Conservation (phyloP, 2,329 filamentous ascomycete genomes). For the Venturia asperata region DNA sequence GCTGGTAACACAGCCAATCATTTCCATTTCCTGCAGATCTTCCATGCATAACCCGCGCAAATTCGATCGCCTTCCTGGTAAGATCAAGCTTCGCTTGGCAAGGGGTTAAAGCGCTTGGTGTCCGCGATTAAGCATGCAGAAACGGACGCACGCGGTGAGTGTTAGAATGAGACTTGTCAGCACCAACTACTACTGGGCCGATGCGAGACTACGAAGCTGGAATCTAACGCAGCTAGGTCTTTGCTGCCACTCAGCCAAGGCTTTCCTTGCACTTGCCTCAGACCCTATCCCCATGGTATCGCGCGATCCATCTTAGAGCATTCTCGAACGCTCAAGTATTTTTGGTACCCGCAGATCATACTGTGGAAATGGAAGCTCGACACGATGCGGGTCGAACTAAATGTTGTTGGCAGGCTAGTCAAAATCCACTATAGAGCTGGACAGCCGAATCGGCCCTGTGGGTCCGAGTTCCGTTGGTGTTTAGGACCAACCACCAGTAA, state of each 20-base stretch:
- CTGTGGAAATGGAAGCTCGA: too few species aligned
- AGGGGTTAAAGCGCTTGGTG: neutral
- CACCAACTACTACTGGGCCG: too few species aligned
- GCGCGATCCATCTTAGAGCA: too few species aligned
- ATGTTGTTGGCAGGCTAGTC: neutral
- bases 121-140: neutral
- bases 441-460: neutral
- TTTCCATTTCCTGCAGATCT: neutral
- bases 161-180: neutral
- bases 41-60: conserved; percentile 4
- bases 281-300: neutral
- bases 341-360: too few species aligned
- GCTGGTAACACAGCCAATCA: neutral
- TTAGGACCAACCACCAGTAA: neutral
- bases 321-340: neutral
- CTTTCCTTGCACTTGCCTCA: neutral
- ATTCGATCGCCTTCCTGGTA: neutral
- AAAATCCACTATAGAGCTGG: neutral
- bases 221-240: neutral
- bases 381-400: neutral
- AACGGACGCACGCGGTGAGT: neutral
- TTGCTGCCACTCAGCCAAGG: neutral
- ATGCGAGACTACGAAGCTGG: neutral
- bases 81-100: neutral
- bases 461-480: neutral